A percentile compares a stretch with the other conserved stretches of the same genome.
phyloP scores from a whole-genome alignment of 257 asterid genomes.

The Orobanche coerulescens region DNA sequence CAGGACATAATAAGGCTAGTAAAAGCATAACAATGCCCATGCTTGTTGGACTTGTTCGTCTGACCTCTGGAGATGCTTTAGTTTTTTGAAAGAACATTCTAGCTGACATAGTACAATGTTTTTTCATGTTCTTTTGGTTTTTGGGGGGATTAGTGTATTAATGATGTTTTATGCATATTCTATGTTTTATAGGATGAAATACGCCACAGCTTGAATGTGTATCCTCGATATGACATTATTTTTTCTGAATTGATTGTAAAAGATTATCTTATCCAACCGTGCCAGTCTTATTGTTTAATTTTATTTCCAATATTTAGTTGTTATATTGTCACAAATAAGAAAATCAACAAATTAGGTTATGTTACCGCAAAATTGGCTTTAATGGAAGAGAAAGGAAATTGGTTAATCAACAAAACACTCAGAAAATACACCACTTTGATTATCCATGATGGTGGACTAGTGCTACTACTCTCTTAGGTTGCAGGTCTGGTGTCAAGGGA shows the following conservation, averaged over 20 bases:
- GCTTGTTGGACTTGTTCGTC: constrained; percentile 92
- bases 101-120: constrained; percentile 74
- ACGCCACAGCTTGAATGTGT: constrained; percentile 81
- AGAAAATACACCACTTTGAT: too few species aligned
- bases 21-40: constrained; percentile 95
- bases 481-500: too few species aligned
- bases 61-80: constrained; percentile 94
- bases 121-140: neutral
- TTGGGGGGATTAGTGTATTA: neutral
- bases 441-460: too few species aligned
- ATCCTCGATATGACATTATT: constrained; percentile 96
- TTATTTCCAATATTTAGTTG: neutral
- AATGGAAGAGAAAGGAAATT: too few species aligned
- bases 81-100: constrained; percentile 77
- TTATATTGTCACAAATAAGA: too few species aligned
- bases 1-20: constrained; percentile 99
- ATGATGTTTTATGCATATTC: neutral
- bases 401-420: too few species aligned
- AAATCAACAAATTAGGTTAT: too few species aligned
- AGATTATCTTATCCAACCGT: constrained; percentile 21
- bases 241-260: constrained; percentile 93
- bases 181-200: constrained; percentile 75
- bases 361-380: too few species aligned
- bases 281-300: neutral
- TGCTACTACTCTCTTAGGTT: too few species aligned